Evolutionary conservation across 1,139 yeast species (phyloP).

Genomic region (Suhomyces choctaworum): DNA sequence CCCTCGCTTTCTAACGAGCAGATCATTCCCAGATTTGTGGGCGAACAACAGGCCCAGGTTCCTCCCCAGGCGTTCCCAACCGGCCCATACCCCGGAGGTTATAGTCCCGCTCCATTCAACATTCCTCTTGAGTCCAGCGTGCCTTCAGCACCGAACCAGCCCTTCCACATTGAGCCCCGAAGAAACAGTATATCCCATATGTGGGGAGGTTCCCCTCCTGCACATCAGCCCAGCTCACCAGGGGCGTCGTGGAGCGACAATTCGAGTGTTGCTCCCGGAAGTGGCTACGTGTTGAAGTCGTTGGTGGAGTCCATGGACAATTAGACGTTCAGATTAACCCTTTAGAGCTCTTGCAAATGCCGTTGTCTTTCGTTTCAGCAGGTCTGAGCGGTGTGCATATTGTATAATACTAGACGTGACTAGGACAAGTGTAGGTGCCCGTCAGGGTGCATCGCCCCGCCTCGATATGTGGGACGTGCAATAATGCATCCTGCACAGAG

Average conservation of each 20-base stretch:
- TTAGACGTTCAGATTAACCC: slow-evolving; percentile 13
- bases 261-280: not conserved
- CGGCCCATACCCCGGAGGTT: not conserved
- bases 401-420: slow-evolving; percentile 3
- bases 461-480: too few relatives aligned
- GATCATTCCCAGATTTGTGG: slow-evolving; percentile 7
- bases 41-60: slow-evolving; percentile 4
- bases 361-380: slow-evolving; percentile 6
- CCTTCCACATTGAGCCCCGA: slow-evolving; percentile 5
- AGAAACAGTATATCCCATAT: slow-evolving; percentile 7
- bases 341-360: slow-evolving; percentile 3
- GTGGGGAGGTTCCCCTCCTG: slow-evolving; percentile 3
- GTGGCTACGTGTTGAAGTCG: slow-evolving; percentile 39
- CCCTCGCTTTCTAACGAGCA: slow-evolving; percentile 4
- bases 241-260: slow-evolving; percentile 2
- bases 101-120: not conserved
- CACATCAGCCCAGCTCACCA: slow-evolving; percentile 3
- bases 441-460: too few relatives aligned
- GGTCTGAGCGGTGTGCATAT: slow-evolving; percentile 8
- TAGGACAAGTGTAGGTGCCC: not conserved
- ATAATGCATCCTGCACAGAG: too few relatives aligned
- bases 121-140: slow-evolving; percentile 1
- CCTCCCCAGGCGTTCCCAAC: slow-evolving; percentile 2
- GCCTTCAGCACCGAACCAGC: slow-evolving; percentile 3
- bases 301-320: slow-evolving; percentile 48